These are phyloP conservation scores for Umbilicus rupestris DNA, from an alignment of 164 flowering plant genomes.

Conservation along the genomic window DNA sequence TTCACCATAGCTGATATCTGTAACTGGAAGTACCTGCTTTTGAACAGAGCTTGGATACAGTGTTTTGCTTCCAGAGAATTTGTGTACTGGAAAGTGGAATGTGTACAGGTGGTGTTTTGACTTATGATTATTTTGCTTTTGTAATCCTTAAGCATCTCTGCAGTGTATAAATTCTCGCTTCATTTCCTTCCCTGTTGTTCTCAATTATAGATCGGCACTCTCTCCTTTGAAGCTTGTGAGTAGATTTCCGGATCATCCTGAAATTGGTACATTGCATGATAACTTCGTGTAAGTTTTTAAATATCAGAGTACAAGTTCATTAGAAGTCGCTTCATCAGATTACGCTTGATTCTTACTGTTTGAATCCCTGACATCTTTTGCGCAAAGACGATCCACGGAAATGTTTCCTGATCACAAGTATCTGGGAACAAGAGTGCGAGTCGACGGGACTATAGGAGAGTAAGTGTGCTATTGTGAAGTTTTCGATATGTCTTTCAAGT, in stretches of 20 bases:
- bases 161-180: too few species aligned
- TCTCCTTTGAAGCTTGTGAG: slow-evolving; percentile 54
- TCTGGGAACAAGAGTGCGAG: slow-evolving; percentile 63
- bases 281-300: slow-evolving; percentile 56
- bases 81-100: slow-evolving; percentile 89
- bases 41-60: slow-evolving; percentile 84
- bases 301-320: too few species aligned
- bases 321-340: neutral
- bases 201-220: slow-evolving; percentile 41
- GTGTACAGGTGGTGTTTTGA: slow-evolving; percentile 92
- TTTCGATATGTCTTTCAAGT: slow-evolving; percentile 13
- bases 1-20: too few species aligned
- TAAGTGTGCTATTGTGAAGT: slow-evolving; percentile 23
- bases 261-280: slow-evolving; percentile 66
- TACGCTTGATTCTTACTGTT: neutral
- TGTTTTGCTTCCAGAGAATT: slow-evolving; percentile 91
- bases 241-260: slow-evolving; percentile 52
- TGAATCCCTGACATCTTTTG: neutral
- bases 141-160: too few species aligned
- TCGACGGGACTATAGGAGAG: slow-evolving; percentile 59
- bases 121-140: too few species aligned
- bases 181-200: neutral
- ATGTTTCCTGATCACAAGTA: slow-evolving; percentile 38
- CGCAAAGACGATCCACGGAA: neutral
- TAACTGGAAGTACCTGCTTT: too few species aligned